Base-by-base conservation (phyloP, 1,284 basidiomycete genomes). In the Ustilago cynodontis region DNA sequence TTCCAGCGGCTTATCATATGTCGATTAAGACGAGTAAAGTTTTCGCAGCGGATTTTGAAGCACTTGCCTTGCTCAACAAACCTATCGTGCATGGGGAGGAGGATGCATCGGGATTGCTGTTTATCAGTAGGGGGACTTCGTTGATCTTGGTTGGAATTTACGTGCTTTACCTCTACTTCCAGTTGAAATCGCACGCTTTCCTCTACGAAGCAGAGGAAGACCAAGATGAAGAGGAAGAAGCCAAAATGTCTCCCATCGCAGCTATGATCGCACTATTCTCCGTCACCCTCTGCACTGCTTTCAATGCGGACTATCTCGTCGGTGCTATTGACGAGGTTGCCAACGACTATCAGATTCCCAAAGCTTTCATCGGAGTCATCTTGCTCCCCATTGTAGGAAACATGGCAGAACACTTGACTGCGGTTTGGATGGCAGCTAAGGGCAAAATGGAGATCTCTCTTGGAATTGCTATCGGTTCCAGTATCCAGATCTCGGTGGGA, bases 401-500 rank as follows among this genome's bases (percentile, higher is more conserved):
- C 77, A 88, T 88, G 49, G 83, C 84, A 11, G 84, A 86, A 65
- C 84, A 86, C 61, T 69, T 83, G 26, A 86, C 84, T 6, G 79
- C 81, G 14, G 78, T 84, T 33, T 82, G 82, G 67, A 83, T 81
- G 78, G 84, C 81, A 11, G 59, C 64, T 45, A 85, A 85, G 69
- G 76, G 79, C 81, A 85, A 85, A 65, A 84, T 86, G 83, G 84
- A 86, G 43, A 84, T 86, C 59, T 72, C 76, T 1, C 93, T 97
- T 72, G 92, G 92, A 3, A 93, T 98, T 69, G 93, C 93, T 64
- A 92, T 98, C 90, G 93, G 95, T 14, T 93, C 85, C 88, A 93
- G 57, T 91, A 90, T 73, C 65, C 80, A 81, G 65, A 83, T 85
- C 51, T 69, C 67, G 10, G 73, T 86, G 14, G 83, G 83, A 49